phyloP scores from a whole-genome alignment of 2,329 filamentous ascomycete species.

The Aspergillus fumigatiaffinis region DNA sequence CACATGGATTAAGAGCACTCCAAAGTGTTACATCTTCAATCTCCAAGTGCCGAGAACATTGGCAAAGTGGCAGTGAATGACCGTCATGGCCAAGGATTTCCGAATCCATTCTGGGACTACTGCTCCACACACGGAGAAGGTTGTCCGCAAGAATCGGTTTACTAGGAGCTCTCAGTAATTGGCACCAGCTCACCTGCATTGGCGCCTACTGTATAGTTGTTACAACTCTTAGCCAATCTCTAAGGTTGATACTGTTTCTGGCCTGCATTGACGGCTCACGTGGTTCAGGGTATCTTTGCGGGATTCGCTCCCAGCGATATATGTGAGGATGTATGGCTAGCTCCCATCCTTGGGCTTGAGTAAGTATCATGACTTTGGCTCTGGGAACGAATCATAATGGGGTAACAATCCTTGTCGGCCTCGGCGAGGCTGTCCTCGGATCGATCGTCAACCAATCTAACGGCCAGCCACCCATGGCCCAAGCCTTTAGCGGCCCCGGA shows the following conservation, averaged over 20 bases:
- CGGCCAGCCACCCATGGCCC: background rate
- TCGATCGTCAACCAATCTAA: background rate
- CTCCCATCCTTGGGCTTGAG: background rate
- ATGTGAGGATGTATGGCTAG: no score
- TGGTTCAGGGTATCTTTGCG: background rate
- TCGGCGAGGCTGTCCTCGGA: background rate
- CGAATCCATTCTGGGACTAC: background rate
- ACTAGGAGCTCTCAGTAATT: background rate
- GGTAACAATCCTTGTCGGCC: background rate
- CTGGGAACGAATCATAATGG: background rate
- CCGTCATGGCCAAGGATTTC: background rate
- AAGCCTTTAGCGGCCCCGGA: slow-evolving; percentile 12
- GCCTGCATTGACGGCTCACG: background rate
- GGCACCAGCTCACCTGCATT: background rate
- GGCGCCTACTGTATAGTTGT: background rate
- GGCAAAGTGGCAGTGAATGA: background rate
- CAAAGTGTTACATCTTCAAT: background rate
- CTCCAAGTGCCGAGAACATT: background rate
- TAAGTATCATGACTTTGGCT: background rate
- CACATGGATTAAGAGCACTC: no score
- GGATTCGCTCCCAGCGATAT: background rate
- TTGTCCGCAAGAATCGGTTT: background rate
- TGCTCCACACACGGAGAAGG: background rate
- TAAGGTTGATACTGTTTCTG: background rate
- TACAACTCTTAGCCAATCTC: background rate